Conservation (phyloP, 2,329 filamentous ascomycete genomes). For the Arthrinium puccinioides region DNA sequence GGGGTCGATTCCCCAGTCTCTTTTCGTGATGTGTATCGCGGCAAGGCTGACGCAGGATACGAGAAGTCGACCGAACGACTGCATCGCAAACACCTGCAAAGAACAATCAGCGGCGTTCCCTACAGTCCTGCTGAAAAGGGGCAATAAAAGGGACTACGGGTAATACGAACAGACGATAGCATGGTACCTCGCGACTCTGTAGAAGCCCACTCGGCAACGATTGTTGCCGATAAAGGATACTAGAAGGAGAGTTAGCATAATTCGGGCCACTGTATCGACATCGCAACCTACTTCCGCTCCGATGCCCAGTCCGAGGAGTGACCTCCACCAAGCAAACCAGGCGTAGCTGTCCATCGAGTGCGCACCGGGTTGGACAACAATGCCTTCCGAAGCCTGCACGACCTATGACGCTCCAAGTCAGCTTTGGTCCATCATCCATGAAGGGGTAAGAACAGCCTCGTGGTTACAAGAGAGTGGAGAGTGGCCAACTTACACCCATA, state of each 20-base stretch:
- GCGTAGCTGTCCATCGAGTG: slow-evolving; percentile 19
- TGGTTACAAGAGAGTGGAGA: slow-evolving; percentile 7
- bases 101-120: too few relatives aligned
- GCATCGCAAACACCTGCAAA: slow-evolving; percentile 19
- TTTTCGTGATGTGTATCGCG: slow-evolving; percentile 3
- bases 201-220: slow-evolving; percentile 19
- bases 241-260: slow-evolving; percentile 5
- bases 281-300: slow-evolving; percentile 16
- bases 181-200: slow-evolving; percentile 17
- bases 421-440: too few relatives aligned
- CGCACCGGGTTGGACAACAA: slow-evolving; percentile 3
- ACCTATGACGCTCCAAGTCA: too few relatives aligned
- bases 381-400: too few relatives aligned
- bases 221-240: slow-evolving; percentile 22
- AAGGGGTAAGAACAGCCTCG: too few relatives aligned
- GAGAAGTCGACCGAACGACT: slow-evolving; percentile 13
- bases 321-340: slow-evolving; percentile 14
- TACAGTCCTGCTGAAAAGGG: too few relatives aligned
- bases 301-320: slow-evolving; percentile 18
- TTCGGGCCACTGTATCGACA: background rate
- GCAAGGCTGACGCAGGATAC: slow-evolving; percentile 11
- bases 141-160: too few relatives aligned
- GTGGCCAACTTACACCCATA: slow-evolving; percentile 14
- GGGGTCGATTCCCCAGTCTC: slow-evolving; percentile 5
- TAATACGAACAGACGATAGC: slow-evolving; percentile 19